Percentiles rank a stretch among this genome's conserved stretches.
phyloP scores from a whole-genome alignment of 2,329 filamentous ascomycete species.

The Rhexocercosporidium sp. region DNA sequence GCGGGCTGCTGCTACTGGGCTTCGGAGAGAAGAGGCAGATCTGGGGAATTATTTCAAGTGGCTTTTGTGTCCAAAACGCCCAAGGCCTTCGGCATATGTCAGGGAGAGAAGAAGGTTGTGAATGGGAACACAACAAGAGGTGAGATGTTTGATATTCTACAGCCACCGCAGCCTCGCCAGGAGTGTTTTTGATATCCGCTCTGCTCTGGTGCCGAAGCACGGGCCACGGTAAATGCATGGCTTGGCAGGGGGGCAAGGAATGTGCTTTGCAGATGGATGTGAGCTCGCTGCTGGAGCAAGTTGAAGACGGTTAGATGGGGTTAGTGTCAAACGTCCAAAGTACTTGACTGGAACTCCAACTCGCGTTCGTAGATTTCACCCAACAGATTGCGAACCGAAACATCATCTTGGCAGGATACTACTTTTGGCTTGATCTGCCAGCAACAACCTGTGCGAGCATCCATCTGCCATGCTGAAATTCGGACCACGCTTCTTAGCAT shows the following conservation, averaged over 20 bases:
- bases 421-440: not conserved
- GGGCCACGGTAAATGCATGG: not conserved
- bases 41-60: not conserved
- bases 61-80: conserved; percentile 5
- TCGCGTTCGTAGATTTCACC: too few species aligned
- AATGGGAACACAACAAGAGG: conserved; percentile 2
- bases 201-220: too few species aligned
- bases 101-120: not conserved
- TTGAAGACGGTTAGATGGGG: not conserved
- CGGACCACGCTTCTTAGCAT: not conserved
- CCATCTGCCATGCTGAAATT: not conserved
- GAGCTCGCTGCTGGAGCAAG: not conserved
- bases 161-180: conserved; percentile 1
- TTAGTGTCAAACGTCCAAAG: conserved; percentile 2
- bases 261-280: not conserved
- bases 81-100: not conserved
- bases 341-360: not conserved
- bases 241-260: not conserved
- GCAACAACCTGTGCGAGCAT: not conserved
- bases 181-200: not conserved
- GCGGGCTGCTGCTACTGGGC: not conserved
- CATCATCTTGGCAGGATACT: too few species aligned
- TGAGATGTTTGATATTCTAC: conserved; percentile 2
- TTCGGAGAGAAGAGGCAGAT: not conserved
- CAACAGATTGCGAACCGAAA: too few species aligned